Evolutionary conservation across 352 stramenopile genomes (phyloP).

Genomic region (Halophytophthora polymorphica): DNA sequence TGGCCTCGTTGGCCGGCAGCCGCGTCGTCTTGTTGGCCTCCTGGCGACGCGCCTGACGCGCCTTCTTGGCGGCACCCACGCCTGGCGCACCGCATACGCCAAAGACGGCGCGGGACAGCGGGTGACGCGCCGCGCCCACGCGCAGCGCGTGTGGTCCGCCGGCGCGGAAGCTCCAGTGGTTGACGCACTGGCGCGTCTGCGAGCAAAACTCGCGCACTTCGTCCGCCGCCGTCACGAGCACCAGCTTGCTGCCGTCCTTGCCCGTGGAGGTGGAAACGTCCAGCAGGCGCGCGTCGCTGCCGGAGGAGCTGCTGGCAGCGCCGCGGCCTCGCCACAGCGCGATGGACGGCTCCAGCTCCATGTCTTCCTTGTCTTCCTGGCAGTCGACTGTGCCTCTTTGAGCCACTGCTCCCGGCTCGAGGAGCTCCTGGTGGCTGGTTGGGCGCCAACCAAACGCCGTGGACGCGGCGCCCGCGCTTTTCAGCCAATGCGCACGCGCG

Average conservation of each 20-base stretch:
- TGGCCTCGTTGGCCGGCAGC: conserved; percentile 32
- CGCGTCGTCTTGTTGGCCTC: conserved; percentile 25
- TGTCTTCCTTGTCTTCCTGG: conserved; percentile 14
- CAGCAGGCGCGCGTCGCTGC: conserved; percentile 34
- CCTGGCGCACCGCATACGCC: conserved; percentile 40
- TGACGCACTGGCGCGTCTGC: conserved; percentile 62
- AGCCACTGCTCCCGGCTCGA: not conserved
- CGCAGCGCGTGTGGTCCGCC: conserved; percentile 45
- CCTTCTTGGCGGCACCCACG: conserved; percentile 42
- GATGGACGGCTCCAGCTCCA: conserved; percentile 71
- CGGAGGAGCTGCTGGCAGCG: conserved; percentile 17
- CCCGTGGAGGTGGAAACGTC: conserved; percentile 35
- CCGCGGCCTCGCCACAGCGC: conserved; percentile 62
- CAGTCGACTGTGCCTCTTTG: not conserved
- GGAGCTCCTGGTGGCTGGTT: not conserved
- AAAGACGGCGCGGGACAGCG: conserved; percentile 53
- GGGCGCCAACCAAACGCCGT: not conserved
- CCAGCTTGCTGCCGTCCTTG: conserved; percentile 51
- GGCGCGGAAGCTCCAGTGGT: conserved; percentile 73
- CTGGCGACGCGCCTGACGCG: conserved; percentile 29
- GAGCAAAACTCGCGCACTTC: conserved; percentile 69
- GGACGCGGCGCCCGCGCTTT: not conserved
- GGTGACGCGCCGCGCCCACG: conserved; percentile 53
- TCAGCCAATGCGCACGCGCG: not conserved
- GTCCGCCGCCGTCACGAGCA: conserved; percentile 60